phyloP scores from a whole-genome alignment of 805 yeast species.

The Suhomyces tanzawaensis region DNA sequence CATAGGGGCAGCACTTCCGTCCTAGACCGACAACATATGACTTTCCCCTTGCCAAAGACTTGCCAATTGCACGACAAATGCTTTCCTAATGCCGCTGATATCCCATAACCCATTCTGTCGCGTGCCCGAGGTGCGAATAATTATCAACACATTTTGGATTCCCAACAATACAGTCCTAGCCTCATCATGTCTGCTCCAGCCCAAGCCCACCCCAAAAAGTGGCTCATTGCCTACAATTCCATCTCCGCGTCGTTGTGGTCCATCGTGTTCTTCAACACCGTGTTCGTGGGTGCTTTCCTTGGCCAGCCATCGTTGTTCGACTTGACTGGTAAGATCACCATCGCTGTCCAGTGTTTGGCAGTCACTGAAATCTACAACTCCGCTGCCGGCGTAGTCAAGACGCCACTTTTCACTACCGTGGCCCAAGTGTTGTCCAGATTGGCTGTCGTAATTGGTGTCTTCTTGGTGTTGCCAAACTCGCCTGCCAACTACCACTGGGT shows the following conservation, averaged over 20 bases:
- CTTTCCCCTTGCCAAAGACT: no score
- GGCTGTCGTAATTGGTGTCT: conserved; percentile 78
- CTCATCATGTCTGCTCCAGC: conserved; percentile 3
- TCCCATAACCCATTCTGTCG: no score
- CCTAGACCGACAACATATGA: no score
- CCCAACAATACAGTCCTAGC: not conserved
- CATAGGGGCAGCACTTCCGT: no score
- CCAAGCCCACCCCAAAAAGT: conserved; percentile 25
- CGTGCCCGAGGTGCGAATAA: no score
- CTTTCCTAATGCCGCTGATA: no score
- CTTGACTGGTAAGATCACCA: conserved; percentile 56
- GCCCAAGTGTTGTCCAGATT: conserved; percentile 88
- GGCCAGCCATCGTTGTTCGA: conserved; percentile 70
- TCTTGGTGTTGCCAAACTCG: conserved; percentile 68
- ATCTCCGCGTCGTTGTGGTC: conserved; percentile 43
- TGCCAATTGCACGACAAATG: no score
- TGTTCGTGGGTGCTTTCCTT: conserved; percentile 29
- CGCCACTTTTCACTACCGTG: conserved; percentile 79
- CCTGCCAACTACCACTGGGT: conserved; percentile 60
- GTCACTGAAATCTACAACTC: conserved; percentile 79
- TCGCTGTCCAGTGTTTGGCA: conserved; percentile 75
- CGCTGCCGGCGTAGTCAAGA: conserved; percentile 72
- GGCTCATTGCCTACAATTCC: conserved; percentile 43
- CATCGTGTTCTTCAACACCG: conserved; percentile 38
- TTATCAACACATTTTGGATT: not conserved